Evolutionary conservation across 2,329 filamentous ascomycete genomes (phyloP).

Genomic region (Eutypella sp.): DNA sequence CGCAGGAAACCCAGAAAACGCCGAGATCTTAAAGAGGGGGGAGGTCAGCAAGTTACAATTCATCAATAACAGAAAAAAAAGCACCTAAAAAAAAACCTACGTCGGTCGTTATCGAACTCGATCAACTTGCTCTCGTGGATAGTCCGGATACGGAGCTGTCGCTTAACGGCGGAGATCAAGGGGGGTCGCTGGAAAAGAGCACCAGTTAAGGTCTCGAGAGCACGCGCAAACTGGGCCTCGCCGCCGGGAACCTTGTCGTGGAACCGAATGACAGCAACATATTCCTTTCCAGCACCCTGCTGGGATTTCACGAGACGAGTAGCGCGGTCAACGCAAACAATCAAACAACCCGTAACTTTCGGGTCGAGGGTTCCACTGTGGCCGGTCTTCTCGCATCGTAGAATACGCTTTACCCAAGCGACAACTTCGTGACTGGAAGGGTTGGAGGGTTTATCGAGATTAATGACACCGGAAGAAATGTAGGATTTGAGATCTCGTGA

Average conservation of each 20-base stretch:
- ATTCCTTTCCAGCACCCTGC: constrained; percentile 98
- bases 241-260: constrained; percentile 94
- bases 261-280: constrained; percentile 89
- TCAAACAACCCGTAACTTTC: constrained; percentile 94
- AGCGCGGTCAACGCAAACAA: constrained; percentile 78
- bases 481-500: constrained; percentile 96
- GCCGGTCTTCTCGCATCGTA: constrained; percentile 94
- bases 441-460: constrained; percentile 96
- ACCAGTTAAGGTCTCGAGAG: constrained; percentile 92
- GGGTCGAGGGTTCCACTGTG: constrained; percentile 98
- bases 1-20: constrained; percentile 99
- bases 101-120: constrained; percentile 97
- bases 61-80: too few relatives aligned
- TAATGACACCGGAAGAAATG: constrained; percentile 95
- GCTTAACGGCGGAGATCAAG: constrained; percentile 97
- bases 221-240: constrained; percentile 86
- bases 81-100: too few relatives aligned
- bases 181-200: constrained; percentile 96
- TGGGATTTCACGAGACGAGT: constrained; percentile 98
- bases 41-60: background rate
- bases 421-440: constrained; percentile 98
- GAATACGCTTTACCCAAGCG: constrained; percentile 97
- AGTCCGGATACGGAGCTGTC: constrained; percentile 94
- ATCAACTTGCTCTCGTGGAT: constrained; percentile 96
- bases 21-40: constrained; percentile 59